phyloP scores from a whole-genome alignment of 2,329 filamentous ascomycete species.

The Capronia epimyces region DNA sequence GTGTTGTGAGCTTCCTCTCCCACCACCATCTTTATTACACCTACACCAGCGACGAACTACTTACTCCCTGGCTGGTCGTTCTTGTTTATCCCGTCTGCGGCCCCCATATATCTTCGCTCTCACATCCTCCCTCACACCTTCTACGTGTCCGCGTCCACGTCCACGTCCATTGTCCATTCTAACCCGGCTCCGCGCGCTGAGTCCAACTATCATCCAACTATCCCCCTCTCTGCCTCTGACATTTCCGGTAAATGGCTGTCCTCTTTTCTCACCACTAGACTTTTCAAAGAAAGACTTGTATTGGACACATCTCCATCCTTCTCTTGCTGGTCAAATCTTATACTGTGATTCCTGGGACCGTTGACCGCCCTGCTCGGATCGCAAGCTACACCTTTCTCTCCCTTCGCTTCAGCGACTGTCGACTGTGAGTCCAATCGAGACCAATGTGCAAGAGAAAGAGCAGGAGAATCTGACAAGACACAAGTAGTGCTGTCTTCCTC shows the following conservation, averaged over 20 bases:
- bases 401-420: slow-evolving; percentile 11
- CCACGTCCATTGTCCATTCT: neutral
- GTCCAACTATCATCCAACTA: neutral
- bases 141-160: neutral
- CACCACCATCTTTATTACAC: neutral
- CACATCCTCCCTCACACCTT: neutral
- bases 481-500: slow-evolving; percentile 3
- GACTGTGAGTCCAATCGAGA: slow-evolving; percentile 10
- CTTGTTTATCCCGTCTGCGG: neutral
- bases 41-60: neutral
- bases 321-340: slow-evolving; percentile 24
- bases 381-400: neutral
- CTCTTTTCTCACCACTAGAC: slow-evolving; percentile 16
- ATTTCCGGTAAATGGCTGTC: slow-evolving; percentile 26
- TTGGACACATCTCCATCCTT: slow-evolving; percentile 20
- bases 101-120: neutral
- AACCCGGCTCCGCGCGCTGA: neutral
- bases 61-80: neutral
- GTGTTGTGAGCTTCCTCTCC: too few relatives aligned
- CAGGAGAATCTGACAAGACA: slow-evolving; percentile 4
- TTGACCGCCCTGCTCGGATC: slow-evolving; percentile 11
- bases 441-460: slow-evolving; percentile 5
- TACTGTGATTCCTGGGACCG: slow-evolving; percentile 12
- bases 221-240: slow-evolving; percentile 9
- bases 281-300: slow-evolving; percentile 6